Conservation (phyloP, 140 eudicot genomes). For the Cichorium intybus region DNA sequence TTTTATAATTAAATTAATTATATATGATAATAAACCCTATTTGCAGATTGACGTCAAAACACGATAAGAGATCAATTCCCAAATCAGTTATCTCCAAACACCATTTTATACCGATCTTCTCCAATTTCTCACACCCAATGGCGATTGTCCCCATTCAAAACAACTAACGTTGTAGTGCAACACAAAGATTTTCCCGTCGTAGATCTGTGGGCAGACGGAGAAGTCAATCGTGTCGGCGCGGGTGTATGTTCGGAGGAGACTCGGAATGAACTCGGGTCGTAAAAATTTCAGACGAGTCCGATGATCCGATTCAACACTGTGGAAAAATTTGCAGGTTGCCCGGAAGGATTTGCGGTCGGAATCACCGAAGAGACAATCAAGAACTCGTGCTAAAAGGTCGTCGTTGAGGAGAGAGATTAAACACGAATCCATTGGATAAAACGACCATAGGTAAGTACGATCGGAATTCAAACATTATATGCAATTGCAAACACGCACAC, state of each 20-base stretch:
- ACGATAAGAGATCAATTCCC: conserved; percentile 65
- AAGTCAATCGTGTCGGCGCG: conserved; percentile 46
- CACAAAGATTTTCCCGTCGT: conserved; percentile 31
- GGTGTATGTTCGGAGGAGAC: conserved; percentile 37
- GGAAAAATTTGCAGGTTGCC: no score
- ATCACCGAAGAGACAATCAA: conserved; percentile 31
- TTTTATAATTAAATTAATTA: no score
- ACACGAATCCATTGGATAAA: conserved; percentile 25
- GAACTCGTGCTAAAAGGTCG: conserved; percentile 46
- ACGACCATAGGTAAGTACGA: background rate
- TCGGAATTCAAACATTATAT: background rate
- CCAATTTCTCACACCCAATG: conserved; percentile 52
- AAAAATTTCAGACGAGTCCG: no score
- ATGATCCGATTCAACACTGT: no score
- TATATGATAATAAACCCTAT: no score
- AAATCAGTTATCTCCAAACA: conserved; percentile 75
- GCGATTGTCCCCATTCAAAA: conserved; percentile 42
- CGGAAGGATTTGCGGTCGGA: no score
- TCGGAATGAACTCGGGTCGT: no score
- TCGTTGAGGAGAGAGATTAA: conserved; percentile 38
- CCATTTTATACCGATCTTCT: conserved; percentile 70
- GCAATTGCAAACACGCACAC: no score
- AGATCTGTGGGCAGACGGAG: conserved; percentile 62
- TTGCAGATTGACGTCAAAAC: no score
- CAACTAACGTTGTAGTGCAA: conserved; percentile 18